Conservation (phyloP, 306 rosid species). For the Dryas alaskensis region DNA sequence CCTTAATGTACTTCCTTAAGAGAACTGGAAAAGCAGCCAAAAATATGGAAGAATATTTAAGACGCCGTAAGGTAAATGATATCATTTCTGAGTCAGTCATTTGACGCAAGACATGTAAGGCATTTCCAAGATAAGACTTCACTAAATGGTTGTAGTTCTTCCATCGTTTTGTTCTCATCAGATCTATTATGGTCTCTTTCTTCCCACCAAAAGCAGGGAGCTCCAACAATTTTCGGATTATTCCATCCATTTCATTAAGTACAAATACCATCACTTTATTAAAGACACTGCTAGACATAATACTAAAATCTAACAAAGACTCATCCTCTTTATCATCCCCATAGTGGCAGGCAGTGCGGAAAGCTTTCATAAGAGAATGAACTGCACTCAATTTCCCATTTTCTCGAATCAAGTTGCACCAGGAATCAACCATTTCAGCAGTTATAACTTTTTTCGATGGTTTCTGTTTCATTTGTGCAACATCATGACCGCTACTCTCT, state of each 20-base stretch:
- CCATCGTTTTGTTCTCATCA: slow-evolving; percentile 71
- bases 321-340: slow-evolving; percentile 77
- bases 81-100: slow-evolving; percentile 96
- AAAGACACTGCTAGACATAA: slow-evolving; percentile 81
- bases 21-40: slow-evolving; percentile 89
- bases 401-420: slow-evolving; percentile 62
- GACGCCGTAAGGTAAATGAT: slow-evolving; percentile 73
- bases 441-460: slow-evolving; percentile 54
- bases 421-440: slow-evolving; percentile 68
- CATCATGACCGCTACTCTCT: slow-evolving; percentile 27
- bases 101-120: slow-evolving; percentile 87
- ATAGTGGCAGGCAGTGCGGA: slow-evolving; percentile 87
- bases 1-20: slow-evolving; percentile 84
- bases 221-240: slow-evolving; percentile 69
- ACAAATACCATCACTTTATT: slow-evolving; percentile 85
- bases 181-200: slow-evolving; percentile 62
- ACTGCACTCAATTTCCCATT: slow-evolving; percentile 56
- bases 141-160: slow-evolving; percentile 64
- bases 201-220: slow-evolving; percentile 84
- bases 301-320: slow-evolving; percentile 49
- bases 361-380: slow-evolving; percentile 75
- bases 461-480: slow-evolving; percentile 39
- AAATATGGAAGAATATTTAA: slow-evolving; percentile 73
- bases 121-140: slow-evolving; percentile 93
- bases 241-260: slow-evolving; percentile 81